Conservation (phyloP, 306 rosid species). For the Dicorynia guianensis region DNA sequence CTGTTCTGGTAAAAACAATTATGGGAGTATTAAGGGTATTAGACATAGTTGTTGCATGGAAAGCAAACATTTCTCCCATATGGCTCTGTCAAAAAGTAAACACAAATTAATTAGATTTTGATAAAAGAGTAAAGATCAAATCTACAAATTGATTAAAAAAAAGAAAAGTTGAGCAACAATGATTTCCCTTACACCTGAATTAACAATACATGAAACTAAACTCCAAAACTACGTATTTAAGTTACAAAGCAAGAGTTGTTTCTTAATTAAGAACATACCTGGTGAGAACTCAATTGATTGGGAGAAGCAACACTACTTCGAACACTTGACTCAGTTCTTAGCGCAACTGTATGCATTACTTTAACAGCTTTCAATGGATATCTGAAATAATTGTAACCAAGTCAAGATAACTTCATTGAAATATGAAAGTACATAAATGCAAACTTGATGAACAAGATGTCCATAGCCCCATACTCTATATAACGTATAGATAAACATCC, state of each 20-base stretch:
- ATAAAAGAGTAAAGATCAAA: slow-evolving; percentile 21
- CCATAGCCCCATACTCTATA: no score
- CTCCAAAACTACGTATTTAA: slow-evolving; percentile 19
- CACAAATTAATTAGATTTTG: slow-evolving; percentile 32
- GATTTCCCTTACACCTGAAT: background rate
- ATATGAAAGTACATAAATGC: slow-evolving; percentile 27
- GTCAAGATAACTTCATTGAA: slow-evolving; percentile 31
- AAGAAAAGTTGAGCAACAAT: background rate
- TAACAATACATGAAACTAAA: slow-evolving; percentile 13
- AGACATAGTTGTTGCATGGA: slow-evolving; percentile 92
- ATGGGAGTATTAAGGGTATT: slow-evolving; percentile 77
- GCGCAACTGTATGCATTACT: slow-evolving; percentile 93
- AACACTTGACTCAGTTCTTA: slow-evolving; percentile 76
- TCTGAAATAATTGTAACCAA: slow-evolving; percentile 54
- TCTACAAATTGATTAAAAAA: background rate
- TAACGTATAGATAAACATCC: no score
- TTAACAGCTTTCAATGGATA: slow-evolving; percentile 93
- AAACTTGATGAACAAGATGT: slow-evolving; percentile 9
- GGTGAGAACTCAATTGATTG: slow-evolving; percentile 49
- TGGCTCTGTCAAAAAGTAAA: slow-evolving; percentile 66
- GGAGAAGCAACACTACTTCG: slow-evolving; percentile 55
- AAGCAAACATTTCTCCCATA: slow-evolving; percentile 93
- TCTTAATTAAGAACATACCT: slow-evolving; percentile 52
- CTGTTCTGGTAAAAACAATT: slow-evolving; percentile 93
- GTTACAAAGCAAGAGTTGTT: slow-evolving; percentile 26